Evolutionary conservation across 1,284 basidiomycete species (phyloP).

Genomic region (Rhizoctonia solani): DNA sequence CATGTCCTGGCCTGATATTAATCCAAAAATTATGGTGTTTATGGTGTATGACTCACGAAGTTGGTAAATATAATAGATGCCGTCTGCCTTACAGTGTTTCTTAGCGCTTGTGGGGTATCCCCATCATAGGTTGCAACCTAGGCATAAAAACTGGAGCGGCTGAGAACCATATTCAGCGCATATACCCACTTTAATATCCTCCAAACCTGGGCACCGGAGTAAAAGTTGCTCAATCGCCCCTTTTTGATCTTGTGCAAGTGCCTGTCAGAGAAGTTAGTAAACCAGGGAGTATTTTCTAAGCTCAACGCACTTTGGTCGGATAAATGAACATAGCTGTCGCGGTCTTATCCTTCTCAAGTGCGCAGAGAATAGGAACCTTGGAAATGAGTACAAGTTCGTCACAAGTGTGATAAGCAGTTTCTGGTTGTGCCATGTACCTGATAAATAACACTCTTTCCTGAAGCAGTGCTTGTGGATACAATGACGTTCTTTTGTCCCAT

Average conservation of each 20-base stretch:
- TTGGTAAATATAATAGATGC: slow-evolving; percentile 77
- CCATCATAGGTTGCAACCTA: slow-evolving; percentile 84
- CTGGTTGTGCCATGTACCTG: slow-evolving; percentile 53
- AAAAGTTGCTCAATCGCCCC: slow-evolving; percentile 70
- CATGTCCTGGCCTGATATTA: slow-evolving; percentile 66
- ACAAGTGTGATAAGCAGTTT: slow-evolving; percentile 7
- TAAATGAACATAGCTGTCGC: slow-evolving; percentile 86
- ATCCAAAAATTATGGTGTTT: background rate
- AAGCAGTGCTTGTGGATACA: slow-evolving; percentile 88
- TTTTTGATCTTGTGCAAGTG: slow-evolving; percentile 88
- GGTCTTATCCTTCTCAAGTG: slow-evolving; percentile 63
- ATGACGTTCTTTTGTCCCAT: slow-evolving; percentile 69
- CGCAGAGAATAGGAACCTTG: slow-evolving; percentile 73
- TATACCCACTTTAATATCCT: slow-evolving; percentile 59
- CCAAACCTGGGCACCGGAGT: slow-evolving; percentile 62
- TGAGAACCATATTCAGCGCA: slow-evolving; percentile 46
- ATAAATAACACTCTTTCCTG: slow-evolving; percentile 91
- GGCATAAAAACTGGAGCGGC: background rate
- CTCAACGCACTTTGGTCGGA: slow-evolving; percentile 72
- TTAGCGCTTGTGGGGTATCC: slow-evolving; percentile 74
- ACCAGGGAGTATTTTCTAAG: background rate
- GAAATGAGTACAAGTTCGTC: background rate
- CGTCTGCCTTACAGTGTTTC: slow-evolving; percentile 61
- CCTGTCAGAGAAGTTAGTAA: slow-evolving; percentile 50
- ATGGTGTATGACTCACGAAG: slow-evolving; percentile 57